Conservation (phyloP, 352 stramenopile species). For the Phytopythium aichiense region DNA sequence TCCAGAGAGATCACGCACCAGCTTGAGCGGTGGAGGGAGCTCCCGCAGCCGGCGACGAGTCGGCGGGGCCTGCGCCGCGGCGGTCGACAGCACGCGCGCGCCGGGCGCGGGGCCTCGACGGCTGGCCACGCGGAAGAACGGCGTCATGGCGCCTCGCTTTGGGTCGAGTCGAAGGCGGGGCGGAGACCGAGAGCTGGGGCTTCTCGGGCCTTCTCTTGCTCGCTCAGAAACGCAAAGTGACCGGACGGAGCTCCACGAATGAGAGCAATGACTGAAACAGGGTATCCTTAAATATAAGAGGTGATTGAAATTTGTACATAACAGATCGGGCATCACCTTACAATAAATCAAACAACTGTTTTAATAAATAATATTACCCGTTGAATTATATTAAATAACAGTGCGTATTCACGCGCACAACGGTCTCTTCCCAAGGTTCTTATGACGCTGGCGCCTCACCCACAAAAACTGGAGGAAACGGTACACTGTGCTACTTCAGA, state of each 20-base stretch:
- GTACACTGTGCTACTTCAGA: not conserved
- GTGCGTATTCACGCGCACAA: no score
- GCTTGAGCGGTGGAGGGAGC: constrained; percentile 67
- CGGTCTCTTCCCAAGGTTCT: not conserved
- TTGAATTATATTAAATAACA: no score
- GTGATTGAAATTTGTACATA: no score
- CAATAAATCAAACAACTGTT: no score
- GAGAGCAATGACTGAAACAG: no score
- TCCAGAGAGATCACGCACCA: constrained; percentile 38
- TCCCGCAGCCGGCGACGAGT: constrained; percentile 59
- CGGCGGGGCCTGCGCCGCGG: constrained; percentile 28
- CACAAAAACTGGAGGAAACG: not conserved
- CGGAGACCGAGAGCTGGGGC: not conserved
- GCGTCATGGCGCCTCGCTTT: constrained; percentile 18
- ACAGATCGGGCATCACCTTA: no score
- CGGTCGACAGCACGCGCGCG: constrained; percentile 31
- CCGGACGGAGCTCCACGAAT: no score
- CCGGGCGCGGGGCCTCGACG: constrained; percentile 9
- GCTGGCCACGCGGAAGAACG: constrained; percentile 24
- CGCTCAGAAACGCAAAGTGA: constrained; percentile 2
- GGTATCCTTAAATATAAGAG: no score
- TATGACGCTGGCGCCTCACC: not conserved
- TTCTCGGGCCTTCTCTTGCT: constrained; percentile 1
- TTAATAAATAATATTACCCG: no score
- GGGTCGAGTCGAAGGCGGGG: no score